These are phyloP conservation scores for Torulaspora gathmanii DNA, from an alignment of 805 yeast genomes.

Conservation along the genomic window DNA sequence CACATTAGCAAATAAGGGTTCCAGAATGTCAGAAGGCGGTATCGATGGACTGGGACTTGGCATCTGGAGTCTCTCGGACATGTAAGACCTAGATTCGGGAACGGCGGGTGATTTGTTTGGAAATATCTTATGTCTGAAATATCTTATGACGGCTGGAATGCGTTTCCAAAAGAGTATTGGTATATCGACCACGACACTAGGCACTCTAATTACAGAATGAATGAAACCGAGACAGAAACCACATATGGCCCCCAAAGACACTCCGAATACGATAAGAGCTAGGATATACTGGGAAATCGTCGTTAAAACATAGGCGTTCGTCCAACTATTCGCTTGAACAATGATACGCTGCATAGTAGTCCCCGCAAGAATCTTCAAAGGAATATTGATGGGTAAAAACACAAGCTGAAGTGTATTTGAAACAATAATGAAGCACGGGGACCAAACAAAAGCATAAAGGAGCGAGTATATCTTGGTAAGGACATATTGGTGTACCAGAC, in stretches of 20 bases:
- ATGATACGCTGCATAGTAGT: conserved; percentile 21
- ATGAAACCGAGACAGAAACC: conserved; percentile 23
- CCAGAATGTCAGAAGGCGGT: conserved; percentile 5
- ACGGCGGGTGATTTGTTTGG: background rate
- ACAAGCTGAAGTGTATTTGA: conserved; percentile 16
- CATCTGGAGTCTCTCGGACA: conserved; percentile 1
- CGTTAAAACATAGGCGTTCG: conserved; percentile 13
- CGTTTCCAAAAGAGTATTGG: conserved; percentile 12
- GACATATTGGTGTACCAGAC: conserved; percentile 1
- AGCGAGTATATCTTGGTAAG: conserved; percentile 2
- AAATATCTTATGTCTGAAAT: background rate
- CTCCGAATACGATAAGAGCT: conserved; percentile 23
- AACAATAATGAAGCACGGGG: conserved; percentile 21
- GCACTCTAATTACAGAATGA: conserved; percentile 22
- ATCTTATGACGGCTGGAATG: conserved; percentile 5
- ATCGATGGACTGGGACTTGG: conserved; percentile 7
- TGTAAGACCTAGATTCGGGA: background rate
- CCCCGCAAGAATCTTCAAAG: conserved; percentile 23
- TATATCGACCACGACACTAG: conserved; percentile 22
- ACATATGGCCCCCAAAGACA: conserved; percentile 18
- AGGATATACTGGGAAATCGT: conserved; percentile 25
- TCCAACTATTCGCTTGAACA: conserved; percentile 13
- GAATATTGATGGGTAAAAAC: conserved; percentile 29
- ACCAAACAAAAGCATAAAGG: conserved; percentile 12
- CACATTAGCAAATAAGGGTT: conserved; percentile 6